Conservation (phyloP, 2,329 filamentous ascomycete species). For the Diaporthe destruens region DNA sequence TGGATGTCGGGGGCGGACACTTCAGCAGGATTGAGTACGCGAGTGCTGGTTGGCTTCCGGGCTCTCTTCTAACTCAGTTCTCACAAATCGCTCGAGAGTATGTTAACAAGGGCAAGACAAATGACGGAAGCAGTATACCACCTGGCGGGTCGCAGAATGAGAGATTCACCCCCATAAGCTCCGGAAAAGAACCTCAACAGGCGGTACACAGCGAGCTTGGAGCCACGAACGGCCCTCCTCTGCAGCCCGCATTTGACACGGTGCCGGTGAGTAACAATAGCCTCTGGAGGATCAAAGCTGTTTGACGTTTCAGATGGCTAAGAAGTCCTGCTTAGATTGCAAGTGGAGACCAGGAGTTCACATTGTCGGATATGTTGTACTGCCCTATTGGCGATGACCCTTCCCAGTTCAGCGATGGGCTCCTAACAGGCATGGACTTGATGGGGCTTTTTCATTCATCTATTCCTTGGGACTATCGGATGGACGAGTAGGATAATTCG, state of each 20-base stretch:
- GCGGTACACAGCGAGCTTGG: background rate
- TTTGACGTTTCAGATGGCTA: background rate
- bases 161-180: background rate
- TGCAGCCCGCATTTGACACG: slow-evolving; percentile 10
- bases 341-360: slow-evolving; percentile 7
- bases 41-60: slow-evolving; percentile 52
- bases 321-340: background rate
- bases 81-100: slow-evolving; percentile 58
- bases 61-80: slow-evolving; percentile 55
- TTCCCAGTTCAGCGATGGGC: slow-evolving; percentile 19
- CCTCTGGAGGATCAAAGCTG: background rate
- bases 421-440: slow-evolving; percentile 14
- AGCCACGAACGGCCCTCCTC: slow-evolving; percentile 1
- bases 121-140: slow-evolving; percentile 2
- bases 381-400: slow-evolving; percentile 19
- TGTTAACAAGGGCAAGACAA: slow-evolving; percentile 46
- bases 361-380: slow-evolving; percentile 24
- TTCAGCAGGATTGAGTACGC: slow-evolving; percentile 58
- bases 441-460: slow-evolving; percentile 19
- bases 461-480: slow-evolving; percentile 21
- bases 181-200: background rate
- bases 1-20: slow-evolving; percentile 57
- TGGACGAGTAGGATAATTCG: background rate
- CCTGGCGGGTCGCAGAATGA: background rate
- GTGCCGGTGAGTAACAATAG: slow-evolving; percentile 5